Conservation (phyloP, 257 asterid genomes). For the Voacanga thouarsii region DNA sequence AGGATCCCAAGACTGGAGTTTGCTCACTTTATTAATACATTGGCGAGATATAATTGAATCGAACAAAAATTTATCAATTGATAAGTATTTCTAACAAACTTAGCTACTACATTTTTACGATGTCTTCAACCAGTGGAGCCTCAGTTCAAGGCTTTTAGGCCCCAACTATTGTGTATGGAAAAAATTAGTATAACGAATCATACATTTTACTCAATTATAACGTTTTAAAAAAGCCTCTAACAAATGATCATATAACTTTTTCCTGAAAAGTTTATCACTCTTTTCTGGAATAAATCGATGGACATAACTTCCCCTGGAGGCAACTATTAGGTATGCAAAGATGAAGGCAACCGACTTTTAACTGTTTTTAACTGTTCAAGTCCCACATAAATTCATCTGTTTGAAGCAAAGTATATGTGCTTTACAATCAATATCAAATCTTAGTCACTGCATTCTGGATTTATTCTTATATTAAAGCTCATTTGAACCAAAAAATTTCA, state of each 20-base stretch:
- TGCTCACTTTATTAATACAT: no score
- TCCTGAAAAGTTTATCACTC: not conserved
- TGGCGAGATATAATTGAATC: no score
- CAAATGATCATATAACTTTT: not conserved
- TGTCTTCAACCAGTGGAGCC: no score
- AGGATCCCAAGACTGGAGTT: no score
- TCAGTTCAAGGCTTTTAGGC: no score
- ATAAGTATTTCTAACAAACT: no score
- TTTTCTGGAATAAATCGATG: not conserved
- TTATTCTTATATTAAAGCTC: not conserved
- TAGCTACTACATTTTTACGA: no score
- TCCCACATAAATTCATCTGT: not conserved
- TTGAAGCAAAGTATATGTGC: conserved; percentile 67
- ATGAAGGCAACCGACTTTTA: conserved; percentile 1
- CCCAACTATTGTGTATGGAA: no score
- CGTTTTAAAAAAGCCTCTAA: not conserved
- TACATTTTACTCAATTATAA: no score
- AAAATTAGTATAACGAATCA: no score
- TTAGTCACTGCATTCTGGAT: conserved; percentile 12
- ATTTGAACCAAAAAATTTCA: not conserved
- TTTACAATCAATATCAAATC: conserved; percentile 25
- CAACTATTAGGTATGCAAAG: not conserved
- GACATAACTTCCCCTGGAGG: conserved; percentile 6
- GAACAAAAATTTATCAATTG: no score
- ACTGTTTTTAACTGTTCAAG: not conserved